Conservation (phyloP, 257 asterid species). For the Jasminum sambac region DNA sequence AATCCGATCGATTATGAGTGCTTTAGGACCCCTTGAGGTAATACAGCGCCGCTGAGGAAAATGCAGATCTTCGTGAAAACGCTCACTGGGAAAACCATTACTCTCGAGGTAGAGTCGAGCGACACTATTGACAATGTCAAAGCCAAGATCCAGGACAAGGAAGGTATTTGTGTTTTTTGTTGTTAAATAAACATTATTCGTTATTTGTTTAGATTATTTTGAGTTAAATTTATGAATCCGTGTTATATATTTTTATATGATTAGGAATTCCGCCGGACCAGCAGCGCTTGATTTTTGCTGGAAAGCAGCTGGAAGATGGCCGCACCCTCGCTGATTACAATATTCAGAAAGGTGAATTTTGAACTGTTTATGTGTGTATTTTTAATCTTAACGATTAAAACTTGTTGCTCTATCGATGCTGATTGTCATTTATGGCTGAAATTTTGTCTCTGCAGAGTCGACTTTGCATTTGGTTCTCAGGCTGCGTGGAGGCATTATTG, state of each 20-base stretch:
- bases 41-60: neutral
- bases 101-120: constrained; percentile 32
- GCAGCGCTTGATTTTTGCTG: constrained; percentile 59
- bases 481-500: constrained; percentile 73
- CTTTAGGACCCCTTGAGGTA: neutral
- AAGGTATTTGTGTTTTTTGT: constrained; percentile 6
- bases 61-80: constrained; percentile 42
- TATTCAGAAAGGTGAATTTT: constrained; percentile 38
- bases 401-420: neutral
- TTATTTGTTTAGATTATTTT: neutral
- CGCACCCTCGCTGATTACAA: constrained; percentile 44
- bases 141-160: constrained; percentile 37
- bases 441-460: constrained; percentile 37
- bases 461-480: constrained; percentile 72
- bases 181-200: neutral
- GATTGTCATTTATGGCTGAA: neutral
- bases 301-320: constrained; percentile 47
- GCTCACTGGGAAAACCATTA: constrained; percentile 26
- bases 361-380: too few relatives aligned
- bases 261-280: constrained; percentile 77
- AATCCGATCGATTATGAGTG: neutral
- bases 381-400: neutral
- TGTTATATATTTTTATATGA: neutral
- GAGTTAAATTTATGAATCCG: neutral
- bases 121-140: constrained; percentile 38